phyloP scores from a whole-genome alignment of 1,139 yeast species.

The Arxiozyma telluris region DNA sequence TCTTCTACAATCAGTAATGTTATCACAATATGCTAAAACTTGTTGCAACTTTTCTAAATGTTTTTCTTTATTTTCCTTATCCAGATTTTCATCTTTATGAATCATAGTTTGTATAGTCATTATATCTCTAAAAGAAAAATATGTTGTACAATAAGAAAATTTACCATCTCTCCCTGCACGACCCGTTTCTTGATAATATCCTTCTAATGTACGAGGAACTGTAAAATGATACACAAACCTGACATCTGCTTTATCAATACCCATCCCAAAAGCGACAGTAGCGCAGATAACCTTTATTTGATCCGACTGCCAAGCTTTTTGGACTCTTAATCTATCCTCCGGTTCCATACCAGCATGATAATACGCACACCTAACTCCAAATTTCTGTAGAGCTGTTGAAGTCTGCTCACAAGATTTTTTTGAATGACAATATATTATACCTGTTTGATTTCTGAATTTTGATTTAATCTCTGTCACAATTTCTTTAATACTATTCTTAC shows the following conservation, averaged over 20 bases:
- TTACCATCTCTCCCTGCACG: constrained; percentile 96
- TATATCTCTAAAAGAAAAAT: constrained; percentile 70
- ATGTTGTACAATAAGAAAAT: constrained; percentile 72
- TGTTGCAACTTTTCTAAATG: constrained; percentile 71
- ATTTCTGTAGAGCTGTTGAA: constrained; percentile 47
- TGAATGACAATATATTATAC: constrained; percentile 90
- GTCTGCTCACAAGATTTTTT: constrained; percentile 83
- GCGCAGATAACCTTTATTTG: constrained; percentile 77
- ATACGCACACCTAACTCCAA: constrained; percentile 59
- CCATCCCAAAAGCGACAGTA: constrained; percentile 98
- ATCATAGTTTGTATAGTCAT: constrained; percentile 67
- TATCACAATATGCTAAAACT: constrained; percentile 88
- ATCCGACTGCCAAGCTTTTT: constrained; percentile 74
- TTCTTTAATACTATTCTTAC: constrained; percentile 48
- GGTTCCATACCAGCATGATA: constrained; percentile 94
- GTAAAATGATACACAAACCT: constrained; percentile 83
- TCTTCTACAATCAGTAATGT: constrained; percentile 81
- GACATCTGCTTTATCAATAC: constrained; percentile 94
- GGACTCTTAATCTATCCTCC: constrained; percentile 62
- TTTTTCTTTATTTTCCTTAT: constrained; percentile 57
- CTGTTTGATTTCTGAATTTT: constrained; percentile 55
- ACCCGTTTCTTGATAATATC: constrained; percentile 97
- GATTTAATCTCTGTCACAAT: constrained; percentile 48
- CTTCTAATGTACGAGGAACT: constrained; percentile 86
- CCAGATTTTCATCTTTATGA: constrained; percentile 62